Evolutionary conservation across 2,329 filamentous ascomycete species (phyloP).

Genomic region (Chrysosporium queenslandicum): DNA sequence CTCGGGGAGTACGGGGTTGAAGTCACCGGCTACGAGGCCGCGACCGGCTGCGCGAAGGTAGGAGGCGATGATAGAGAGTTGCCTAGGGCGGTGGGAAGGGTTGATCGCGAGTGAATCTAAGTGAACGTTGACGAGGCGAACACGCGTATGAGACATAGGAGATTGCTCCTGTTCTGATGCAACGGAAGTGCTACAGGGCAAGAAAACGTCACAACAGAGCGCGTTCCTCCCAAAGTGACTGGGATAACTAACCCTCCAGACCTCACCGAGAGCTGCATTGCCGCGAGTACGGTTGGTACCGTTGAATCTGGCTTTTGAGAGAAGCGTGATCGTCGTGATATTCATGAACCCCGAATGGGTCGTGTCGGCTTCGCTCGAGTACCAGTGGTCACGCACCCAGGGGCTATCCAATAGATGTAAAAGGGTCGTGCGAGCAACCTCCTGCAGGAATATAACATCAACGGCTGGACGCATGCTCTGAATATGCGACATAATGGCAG

Average conservation of each 20-base stretch:
- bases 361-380: slow-evolving; percentile 25
- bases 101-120: slow-evolving; percentile 29
- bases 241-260: slow-evolving; percentile 27
- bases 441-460: slow-evolving; percentile 32
- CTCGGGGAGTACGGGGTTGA: slow-evolving; percentile 32
- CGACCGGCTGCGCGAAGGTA: slow-evolving; percentile 22
- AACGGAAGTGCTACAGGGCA: slow-evolving; percentile 7
- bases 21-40: slow-evolving; percentile 35
- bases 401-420: slow-evolving; percentile 20
- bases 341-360: slow-evolving; percentile 18
- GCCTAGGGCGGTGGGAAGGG: slow-evolving; percentile 25
- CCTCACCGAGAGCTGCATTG: slow-evolving; percentile 20
- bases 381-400: slow-evolving; percentile 25
- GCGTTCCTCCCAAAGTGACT: slow-evolving; percentile 29
- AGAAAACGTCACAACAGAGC: slow-evolving; percentile 30
- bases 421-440: slow-evolving; percentile 24
- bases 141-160: neutral
- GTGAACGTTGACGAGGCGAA: slow-evolving; percentile 34
- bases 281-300: neutral
- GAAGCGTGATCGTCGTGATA: slow-evolving; percentile 24
- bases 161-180: neutral
- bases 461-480: slow-evolving; percentile 13
- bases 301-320: slow-evolving; percentile 14
- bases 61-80: slow-evolving; percentile 23
- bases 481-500: slow-evolving; percentile 24